Percentiles rank a stretch among this genome's conserved stretches.
Evolutionary conservation across 768 basidiomycete species (phyloP).

Genomic region (Clitopilus hobsonii): DNA sequence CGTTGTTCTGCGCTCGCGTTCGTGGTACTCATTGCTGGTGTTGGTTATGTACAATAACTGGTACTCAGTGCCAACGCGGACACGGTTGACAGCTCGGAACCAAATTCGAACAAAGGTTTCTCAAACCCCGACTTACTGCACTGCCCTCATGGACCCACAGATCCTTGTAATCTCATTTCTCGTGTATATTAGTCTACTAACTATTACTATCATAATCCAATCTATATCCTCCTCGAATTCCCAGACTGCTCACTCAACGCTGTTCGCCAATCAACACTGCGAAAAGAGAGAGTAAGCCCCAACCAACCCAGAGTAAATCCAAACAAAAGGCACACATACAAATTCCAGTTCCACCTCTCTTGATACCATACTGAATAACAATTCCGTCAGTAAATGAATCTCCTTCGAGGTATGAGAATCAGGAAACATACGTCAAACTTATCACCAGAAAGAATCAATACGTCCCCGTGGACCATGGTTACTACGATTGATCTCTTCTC

Average conservation of each 20-base stretch:
- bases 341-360: slow-evolving; percentile 38
- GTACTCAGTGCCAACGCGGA: background rate
- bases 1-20: background rate
- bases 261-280: slow-evolving; percentile 2
- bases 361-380: slow-evolving; percentile 34
- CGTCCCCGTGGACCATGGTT: slow-evolving; percentile 40
- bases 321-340: slow-evolving; percentile 23
- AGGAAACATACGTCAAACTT: slow-evolving; percentile 30
- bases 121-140: background rate
- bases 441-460: slow-evolving; percentile 34
- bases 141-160: too few relatives aligned
- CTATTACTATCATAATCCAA: slow-evolving; percentile 1
- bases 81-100: background rate
- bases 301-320: background rate
- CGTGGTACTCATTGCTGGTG: background rate
- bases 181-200: background rate
- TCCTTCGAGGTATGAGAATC: background rate
- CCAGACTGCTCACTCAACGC: slow-evolving; percentile 12
- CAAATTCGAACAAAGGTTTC: background rate
- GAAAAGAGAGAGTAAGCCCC: background rate
- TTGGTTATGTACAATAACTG: background rate
- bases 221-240: background rate
- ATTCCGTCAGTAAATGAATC: slow-evolving; percentile 7
- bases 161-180: background rate
- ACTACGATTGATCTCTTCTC: slow-evolving; percentile 19